Percentiles rank a stretch among this genome's conserved stretches.
Conservation (phyloP, 192 early-diverging fungal species). For the Coemansia sp. region DNA sequence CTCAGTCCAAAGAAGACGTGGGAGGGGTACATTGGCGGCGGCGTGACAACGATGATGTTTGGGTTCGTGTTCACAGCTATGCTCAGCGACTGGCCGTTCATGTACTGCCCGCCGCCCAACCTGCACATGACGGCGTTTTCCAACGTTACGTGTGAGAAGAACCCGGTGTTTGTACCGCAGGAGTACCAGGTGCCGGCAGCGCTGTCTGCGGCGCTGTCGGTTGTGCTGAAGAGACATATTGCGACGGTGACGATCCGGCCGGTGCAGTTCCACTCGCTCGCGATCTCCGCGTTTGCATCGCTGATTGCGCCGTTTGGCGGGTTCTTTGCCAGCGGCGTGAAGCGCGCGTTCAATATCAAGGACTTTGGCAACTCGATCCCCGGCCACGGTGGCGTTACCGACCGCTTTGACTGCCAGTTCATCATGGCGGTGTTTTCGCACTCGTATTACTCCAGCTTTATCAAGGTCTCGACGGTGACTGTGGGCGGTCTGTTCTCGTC, state of each 20-base stretch:
- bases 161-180: slow-evolving; percentile 63
- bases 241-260: slow-evolving; percentile 72
- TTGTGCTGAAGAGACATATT: slow-evolving; percentile 35
- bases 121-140: slow-evolving; percentile 58
- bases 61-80: slow-evolving; percentile 65
- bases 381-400: slow-evolving; percentile 95
- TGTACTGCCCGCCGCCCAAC: slow-evolving; percentile 66
- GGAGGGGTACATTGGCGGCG: slow-evolving; percentile 93
- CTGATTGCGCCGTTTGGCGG: slow-evolving; percentile 97
- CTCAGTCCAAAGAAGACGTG: slow-evolving; percentile 98
- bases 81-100: slow-evolving; percentile 62
- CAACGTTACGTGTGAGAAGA: slow-evolving; percentile 56
- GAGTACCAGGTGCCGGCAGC: slow-evolving; percentile 49
- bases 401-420: slow-evolving; percentile 98
- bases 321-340: slow-evolving; percentile 96
- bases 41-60: slow-evolving; percentile 83
- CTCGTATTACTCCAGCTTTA: slow-evolving; percentile 87
- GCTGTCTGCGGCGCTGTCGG: slow-evolving; percentile 20
- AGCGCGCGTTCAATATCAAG: slow-evolving; percentile 96
- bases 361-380: slow-evolving; percentile 97
- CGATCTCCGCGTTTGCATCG: slow-evolving; percentile 89
- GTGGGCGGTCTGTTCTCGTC: slow-evolving; percentile 47
- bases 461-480: slow-evolving; percentile 61
- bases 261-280: slow-evolving; percentile 84
- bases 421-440: slow-evolving; percentile 92